A percentile compares a stretch with the other conserved stretches of the same genome.
Conservation (phyloP, 768 basidiomycete species). For the Tulasnella sp. region DNA sequence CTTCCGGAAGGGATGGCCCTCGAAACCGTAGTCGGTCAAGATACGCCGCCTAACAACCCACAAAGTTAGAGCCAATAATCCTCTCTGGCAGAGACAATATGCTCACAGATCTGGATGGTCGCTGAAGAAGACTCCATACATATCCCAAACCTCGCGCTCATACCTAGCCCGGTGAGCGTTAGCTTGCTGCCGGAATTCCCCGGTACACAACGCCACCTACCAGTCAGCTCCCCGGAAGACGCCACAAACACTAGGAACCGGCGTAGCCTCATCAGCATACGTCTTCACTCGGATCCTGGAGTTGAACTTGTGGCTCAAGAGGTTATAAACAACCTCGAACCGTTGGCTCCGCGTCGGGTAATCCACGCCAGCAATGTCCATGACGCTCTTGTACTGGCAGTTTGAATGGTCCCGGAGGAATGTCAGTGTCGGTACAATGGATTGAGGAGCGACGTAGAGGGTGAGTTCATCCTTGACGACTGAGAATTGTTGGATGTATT, state of each 20-base stretch:
- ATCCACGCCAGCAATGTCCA: conserved; percentile 95
- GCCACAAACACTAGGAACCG: conserved; percentile 75
- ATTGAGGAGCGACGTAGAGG: conserved; percentile 79
- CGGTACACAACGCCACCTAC: conserved; percentile 42
- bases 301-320: conserved; percentile 72
- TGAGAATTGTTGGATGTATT: conserved; percentile 97
- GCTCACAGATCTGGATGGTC: conserved; percentile 93
- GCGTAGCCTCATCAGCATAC: conserved; percentile 87
- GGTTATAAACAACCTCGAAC: conserved; percentile 96
- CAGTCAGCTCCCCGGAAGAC: conserved; percentile 93
- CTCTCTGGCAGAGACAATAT: background rate
- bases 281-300: conserved; percentile 95
- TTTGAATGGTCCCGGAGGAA: conserved; percentile 95
- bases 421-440: conserved; percentile 75
- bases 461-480: conserved; percentile 94
- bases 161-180: conserved; percentile 53
- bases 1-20: conserved; percentile 95
- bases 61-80: conserved; percentile 2
- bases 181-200: background rate
- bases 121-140: conserved; percentile 94
- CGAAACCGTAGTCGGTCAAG: conserved; percentile 97
- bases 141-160: conserved; percentile 97
- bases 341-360: conserved; percentile 89
- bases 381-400: conserved; percentile 86
- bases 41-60: conserved; percentile 70